Percentiles rank a stretch among this genome's conserved stretches.
These are phyloP conservation scores for Symbiodinium natans DNA, from an alignment of 73 alveolate species.

Conservation along the genomic window DNA sequence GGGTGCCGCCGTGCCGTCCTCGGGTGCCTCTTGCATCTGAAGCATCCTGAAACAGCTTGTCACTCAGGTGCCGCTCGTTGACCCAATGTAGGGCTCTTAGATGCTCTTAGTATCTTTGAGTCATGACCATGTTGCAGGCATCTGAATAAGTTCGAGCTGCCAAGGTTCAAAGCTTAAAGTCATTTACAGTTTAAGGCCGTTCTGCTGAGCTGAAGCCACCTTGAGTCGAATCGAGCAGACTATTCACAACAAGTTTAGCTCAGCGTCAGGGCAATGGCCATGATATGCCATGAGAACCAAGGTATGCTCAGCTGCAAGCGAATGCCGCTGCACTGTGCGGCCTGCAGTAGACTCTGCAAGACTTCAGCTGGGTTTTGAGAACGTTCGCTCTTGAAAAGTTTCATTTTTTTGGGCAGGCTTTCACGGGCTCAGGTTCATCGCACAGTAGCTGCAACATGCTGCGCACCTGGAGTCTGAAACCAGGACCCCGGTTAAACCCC, in stretches of 20 bases:
- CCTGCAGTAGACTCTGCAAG: not conserved
- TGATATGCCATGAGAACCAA: no score
- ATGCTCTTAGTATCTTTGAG: not conserved
- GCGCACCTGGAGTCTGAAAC: no score
- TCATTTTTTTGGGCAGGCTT: not conserved
- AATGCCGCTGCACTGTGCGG: constrained; percentile 23
- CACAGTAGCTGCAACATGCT: no score
- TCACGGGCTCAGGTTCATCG: no score
- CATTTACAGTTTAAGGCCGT: no score
- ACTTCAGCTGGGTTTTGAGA: not conserved
- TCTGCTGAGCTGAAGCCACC: not conserved
- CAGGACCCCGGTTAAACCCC: no score
- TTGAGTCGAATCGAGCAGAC: no score
- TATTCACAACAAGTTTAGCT: no score
- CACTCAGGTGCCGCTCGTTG: not conserved
- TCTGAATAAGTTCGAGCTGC: not conserved
- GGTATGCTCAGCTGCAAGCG: constrained; percentile 73
- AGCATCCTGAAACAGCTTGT: not conserved
- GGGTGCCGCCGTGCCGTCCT: not conserved
- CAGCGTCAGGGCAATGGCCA: no score
- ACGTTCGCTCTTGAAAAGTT: not conserved
- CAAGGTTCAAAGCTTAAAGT: no score
- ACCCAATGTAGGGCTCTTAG: not conserved
- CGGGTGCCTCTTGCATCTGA: not conserved
- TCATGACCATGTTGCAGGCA: no score